Conservation (phyloP, 2,329 filamentous ascomycete genomes). For the Nemania sp. region DNA sequence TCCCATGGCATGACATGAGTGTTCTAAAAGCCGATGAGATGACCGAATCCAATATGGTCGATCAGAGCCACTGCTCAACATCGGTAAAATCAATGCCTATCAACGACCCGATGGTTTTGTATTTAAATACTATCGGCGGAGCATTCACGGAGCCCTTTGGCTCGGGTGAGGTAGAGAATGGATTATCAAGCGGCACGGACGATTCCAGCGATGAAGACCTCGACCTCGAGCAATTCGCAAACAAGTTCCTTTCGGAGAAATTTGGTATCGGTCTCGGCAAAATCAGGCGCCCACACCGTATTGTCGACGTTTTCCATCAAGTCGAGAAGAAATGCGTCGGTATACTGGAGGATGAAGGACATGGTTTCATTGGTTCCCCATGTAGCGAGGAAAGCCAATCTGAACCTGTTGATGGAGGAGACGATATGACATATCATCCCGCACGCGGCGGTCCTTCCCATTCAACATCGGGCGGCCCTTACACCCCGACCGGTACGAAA, state of each 20-base stretch:
- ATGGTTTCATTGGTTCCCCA: conserved; percentile 9
- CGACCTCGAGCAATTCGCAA: conserved; percentile 36
- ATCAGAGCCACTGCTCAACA: not conserved
- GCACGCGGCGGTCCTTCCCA: too few species aligned
- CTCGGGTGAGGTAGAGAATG: not conserved
- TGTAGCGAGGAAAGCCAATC: conserved; percentile 11
- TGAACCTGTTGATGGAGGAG: conserved; percentile 10
- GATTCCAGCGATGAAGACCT: conserved; percentile 16
- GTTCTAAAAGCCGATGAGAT: not conserved
- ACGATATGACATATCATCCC: too few species aligned
- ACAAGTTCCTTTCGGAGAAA: conserved; percentile 30
- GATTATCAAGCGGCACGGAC: not conserved
- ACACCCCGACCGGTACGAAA: too few species aligned
- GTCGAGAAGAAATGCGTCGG: conserved; percentile 27
- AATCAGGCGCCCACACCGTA: conserved; percentile 26
- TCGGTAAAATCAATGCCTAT: not conserved
- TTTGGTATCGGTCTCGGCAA: conserved; percentile 34
- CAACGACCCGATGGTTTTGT: not conserved
- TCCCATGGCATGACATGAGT: not conserved
- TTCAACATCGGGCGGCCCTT: too few species aligned
- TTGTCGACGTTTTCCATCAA: conserved; percentile 33
- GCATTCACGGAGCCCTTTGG: not conserved
- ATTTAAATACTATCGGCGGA: not conserved
- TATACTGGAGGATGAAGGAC: conserved; percentile 36
- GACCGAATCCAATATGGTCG: not conserved